A percentile compares a stretch with the other conserved stretches of the same genome.
These are phyloP conservation scores for Salix viminalis DNA, from an alignment of 345 rosid genomes.

Conservation along the genomic window DNA sequence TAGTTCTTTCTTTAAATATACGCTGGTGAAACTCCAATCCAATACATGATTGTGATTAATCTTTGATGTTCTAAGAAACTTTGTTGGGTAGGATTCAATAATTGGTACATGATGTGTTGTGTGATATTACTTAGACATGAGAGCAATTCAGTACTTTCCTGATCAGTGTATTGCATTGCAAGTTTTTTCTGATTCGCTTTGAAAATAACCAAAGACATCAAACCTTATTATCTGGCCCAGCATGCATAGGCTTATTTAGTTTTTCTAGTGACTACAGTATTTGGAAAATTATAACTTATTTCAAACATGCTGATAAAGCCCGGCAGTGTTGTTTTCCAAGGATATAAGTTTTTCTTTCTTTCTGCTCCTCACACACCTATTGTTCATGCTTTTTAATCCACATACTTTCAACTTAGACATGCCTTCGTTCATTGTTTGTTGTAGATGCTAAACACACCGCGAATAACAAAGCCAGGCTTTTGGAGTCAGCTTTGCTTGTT, in stretches of 20 bases:
- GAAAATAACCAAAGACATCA: neutral
- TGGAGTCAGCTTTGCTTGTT: neutral
- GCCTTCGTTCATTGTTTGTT: neutral
- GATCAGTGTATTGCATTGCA: neutral
- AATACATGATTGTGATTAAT: neutral
- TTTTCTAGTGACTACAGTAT: neutral
- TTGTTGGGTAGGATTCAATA: neutral
- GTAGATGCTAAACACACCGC: neutral
- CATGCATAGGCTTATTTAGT: neutral
- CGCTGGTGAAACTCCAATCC: neutral
- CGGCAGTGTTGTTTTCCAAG: neutral
- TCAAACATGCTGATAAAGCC: neutral
- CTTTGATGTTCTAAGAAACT: neutral
- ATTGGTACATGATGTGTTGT: too few relatives aligned
- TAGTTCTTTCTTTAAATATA: neutral
- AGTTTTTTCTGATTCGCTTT: neutral
- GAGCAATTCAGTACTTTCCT: neutral
- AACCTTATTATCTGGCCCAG: neutral
- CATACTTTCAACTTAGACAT: neutral
- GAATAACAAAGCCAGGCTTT: neutral
- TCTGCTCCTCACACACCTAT: neutral
- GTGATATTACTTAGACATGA: too few relatives aligned
- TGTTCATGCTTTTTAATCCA: neutral
- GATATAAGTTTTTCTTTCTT: neutral
- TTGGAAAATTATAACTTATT: neutral